phyloP scores from a whole-genome alignment of 2,329 filamentous ascomycete species.

The Purpureocillium lavendulum region DNA sequence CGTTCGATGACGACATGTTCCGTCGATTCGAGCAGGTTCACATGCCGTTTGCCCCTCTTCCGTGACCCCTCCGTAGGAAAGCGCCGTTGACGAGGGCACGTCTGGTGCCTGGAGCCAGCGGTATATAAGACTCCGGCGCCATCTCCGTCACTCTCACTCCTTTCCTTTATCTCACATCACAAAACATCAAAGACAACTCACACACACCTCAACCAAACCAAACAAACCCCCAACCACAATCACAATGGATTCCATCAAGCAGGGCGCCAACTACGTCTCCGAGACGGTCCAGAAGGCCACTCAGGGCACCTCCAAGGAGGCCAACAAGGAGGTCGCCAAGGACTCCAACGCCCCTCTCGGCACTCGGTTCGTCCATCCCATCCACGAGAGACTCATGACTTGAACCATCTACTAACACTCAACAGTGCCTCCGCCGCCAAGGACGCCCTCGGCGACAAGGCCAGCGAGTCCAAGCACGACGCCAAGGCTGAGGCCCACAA shows the following conservation, averaged over 20 bases:
- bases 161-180: slow-evolving; percentile 1
- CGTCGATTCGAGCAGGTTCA: background rate
- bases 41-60: background rate
- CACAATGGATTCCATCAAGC: slow-evolving; percentile 47
- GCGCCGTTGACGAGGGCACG: too few relatives aligned
- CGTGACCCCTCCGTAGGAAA: too few relatives aligned
- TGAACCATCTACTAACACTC: background rate
- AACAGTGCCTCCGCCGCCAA: slow-evolving; percentile 37
- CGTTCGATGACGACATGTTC: background rate
- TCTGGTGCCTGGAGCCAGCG: background rate
- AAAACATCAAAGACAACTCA: slow-evolving; percentile 1
- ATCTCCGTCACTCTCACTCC: background rate
- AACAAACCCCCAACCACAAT: slow-evolving; percentile 8
- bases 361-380: slow-evolving; percentile 37
- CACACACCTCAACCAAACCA: slow-evolving; percentile 9
- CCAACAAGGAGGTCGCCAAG: slow-evolving; percentile 63
- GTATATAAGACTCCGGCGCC: slow-evolving; percentile 6
- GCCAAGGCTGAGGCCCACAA: slow-evolving; percentile 33
- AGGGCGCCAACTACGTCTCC: slow-evolving; percentile 58
- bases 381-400: background rate
- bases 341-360: slow-evolving; percentile 41
- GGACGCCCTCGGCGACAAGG: slow-evolving; percentile 39
- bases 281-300: slow-evolving; percentile 52
- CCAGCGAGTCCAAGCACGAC: slow-evolving; percentile 29
- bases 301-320: slow-evolving; percentile 54